Base-by-base conservation (phyloP, 106 monocot genomes). In the Dendrobium nobile region DNA sequence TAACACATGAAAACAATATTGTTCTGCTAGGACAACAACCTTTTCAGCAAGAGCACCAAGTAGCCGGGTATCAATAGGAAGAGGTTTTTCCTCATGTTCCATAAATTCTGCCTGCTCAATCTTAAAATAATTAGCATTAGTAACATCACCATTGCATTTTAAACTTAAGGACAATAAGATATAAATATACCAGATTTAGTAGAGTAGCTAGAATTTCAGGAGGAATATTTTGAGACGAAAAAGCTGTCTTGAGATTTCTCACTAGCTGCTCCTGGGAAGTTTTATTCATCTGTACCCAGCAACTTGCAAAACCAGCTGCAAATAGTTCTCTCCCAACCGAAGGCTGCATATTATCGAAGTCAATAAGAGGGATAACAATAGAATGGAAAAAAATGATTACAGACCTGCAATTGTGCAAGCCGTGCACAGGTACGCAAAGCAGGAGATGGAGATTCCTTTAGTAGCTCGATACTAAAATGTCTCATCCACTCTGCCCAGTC, bases 401-500 rank as follows among this genome's bases (percentile, higher is more conserved):
- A 43, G 17, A 91, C 99, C 91, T 99, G 99, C 82, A 93, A 85
- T 80, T 99, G 99, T 67, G 99, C 99, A 82, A 99, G 95, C 82
- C 95, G 89, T 41, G 93, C 91, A 87, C 99, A 99, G 1, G 95
- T 99, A 41, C 93, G 91, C 75, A 99, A 86, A 78, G 99, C 99
- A 61, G 99, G 99, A 64, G 95, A 91, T 78, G 99, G 99, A 70
- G 99, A 99, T 79, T 99, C 99, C 83, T 93, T 99, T 33, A 99
- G 91, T 40, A 99, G 90, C 84, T 95, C 99, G 79, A 95, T 99
- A 76, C 95, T 99, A 83, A 99, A 99, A 87, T 99, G 99, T 74
- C 99, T 89, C 99, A 99, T 99, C 99, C 99, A 99, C 82, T 99
- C 99, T 64, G 99, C 99, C 99, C 99, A 99, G 61, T 99, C 99